Conservation (phyloP, 2,329 filamentous ascomycete genomes). For the Aspergillus sp. region DNA sequence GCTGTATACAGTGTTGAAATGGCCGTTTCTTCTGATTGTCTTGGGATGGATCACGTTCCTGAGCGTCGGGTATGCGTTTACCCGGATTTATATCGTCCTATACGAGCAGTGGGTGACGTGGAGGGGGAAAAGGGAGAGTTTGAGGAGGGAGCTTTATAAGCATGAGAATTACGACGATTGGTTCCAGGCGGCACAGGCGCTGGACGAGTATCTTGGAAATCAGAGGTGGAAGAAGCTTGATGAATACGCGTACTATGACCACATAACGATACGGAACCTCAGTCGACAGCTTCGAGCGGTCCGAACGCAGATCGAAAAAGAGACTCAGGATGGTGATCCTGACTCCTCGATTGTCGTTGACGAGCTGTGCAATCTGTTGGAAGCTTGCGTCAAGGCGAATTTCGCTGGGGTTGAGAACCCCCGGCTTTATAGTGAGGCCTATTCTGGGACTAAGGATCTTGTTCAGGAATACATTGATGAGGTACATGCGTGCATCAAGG, state of each 20-base stretch:
- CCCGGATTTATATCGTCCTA: constrained; percentile 82
- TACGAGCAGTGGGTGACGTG: constrained; percentile 93
- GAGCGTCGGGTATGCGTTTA: constrained; percentile 72
- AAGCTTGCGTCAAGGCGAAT: constrained; percentile 96
- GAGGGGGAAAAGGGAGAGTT: constrained; percentile 72
- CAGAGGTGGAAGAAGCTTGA: constrained; percentile 50
- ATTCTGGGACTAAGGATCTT: constrained; percentile 94
- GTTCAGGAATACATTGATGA: constrained; percentile 91
- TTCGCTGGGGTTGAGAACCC: constrained; percentile 95
- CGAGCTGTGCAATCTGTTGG: constrained; percentile 73
- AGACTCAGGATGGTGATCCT: constrained; percentile 28
- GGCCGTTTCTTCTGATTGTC: constrained; percentile 81
- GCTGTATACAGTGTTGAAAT: constrained; percentile 85
- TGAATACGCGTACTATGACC: constrained; percentile 79
- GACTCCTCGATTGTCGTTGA: constrained; percentile 58
- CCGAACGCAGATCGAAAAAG: constrained; percentile 41
- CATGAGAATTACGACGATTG: constrained; percentile 80
- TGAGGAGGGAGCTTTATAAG: constrained; percentile 69
- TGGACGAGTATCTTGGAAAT: constrained; percentile 81
- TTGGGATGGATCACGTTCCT: constrained; percentile 77
- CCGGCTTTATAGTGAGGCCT: constrained; percentile 93
- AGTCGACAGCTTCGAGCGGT: constrained; percentile 66
- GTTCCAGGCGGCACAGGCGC: constrained; percentile 72
- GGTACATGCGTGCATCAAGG: constrained; percentile 55
- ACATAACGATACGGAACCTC: constrained; percentile 75